Conservation (phyloP, 768 basidiomycete genomes). For the Macrolepiota fuliginosa region DNA sequence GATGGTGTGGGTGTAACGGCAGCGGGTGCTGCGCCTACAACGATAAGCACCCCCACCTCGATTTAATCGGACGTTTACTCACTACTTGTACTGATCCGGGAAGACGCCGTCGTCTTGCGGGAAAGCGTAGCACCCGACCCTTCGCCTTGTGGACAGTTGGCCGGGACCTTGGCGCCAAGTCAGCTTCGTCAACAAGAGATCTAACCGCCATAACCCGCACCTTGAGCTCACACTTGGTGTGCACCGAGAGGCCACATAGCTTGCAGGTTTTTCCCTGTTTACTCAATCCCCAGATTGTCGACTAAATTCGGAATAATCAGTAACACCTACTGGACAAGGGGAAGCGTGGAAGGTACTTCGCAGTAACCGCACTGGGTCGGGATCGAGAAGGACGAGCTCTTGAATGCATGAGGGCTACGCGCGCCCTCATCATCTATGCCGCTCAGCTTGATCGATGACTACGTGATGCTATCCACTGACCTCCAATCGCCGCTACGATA, state of each 20-base stretch:
- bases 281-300: constrained; percentile 84
- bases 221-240: constrained; percentile 85
- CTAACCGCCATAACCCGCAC: constrained; percentile 31
- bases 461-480: constrained; percentile 33
- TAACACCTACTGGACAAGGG: not conserved
- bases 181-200: not conserved
- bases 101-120: constrained; percentile 19
- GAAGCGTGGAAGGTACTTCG: constrained; percentile 45
- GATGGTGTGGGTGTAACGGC: constrained; percentile 46
- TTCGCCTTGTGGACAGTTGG: constrained; percentile 50
- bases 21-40: constrained; percentile 15
- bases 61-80: not conserved
- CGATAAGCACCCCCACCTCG: constrained; percentile 1
- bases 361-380: constrained; percentile 82
- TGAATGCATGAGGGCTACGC: constrained; percentile 73
- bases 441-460: not conserved
- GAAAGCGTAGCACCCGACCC: constrained; percentile 23
- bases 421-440: constrained; percentile 69
- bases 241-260: constrained; percentile 74
- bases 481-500: constrained; percentile 60
- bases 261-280: constrained; percentile 88
- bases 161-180: constrained; percentile 55
- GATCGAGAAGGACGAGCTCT: constrained; percentile 83
- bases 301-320: constrained; percentile 35
- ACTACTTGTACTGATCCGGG: constrained; percentile 26